These are phyloP conservation scores for Wickerhamomyces hampshirensis DNA, from an alignment of 805 yeast species.

Conservation along the genomic window DNA sequence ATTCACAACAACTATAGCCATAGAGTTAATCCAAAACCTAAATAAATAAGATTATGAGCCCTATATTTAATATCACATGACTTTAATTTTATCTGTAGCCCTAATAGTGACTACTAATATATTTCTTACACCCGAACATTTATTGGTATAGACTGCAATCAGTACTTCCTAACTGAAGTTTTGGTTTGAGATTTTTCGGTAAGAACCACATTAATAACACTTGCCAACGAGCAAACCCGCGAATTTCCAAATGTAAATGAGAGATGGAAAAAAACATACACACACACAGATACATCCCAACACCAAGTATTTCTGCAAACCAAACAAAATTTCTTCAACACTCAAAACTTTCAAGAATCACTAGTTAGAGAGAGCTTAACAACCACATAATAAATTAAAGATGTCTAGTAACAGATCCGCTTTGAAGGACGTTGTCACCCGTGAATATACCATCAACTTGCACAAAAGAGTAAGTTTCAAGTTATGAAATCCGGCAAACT, in stretches of 20 bases:
- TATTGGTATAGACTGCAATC: not conserved
- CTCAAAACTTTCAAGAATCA: slow-evolving; percentile 1
- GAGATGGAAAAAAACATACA: too few relatives aligned
- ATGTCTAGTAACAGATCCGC: slow-evolving; percentile 62
- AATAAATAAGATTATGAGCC: not conserved
- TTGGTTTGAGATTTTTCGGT: too few relatives aligned
- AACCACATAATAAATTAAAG: slow-evolving; percentile 10
- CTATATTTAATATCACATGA: not conserved
- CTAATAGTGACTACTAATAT: too few relatives aligned
- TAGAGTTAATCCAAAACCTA: too few relatives aligned
- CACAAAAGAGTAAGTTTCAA: slow-evolving; percentile 89
- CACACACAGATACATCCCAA: slow-evolving; percentile 1
- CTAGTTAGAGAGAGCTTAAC: slow-evolving; percentile 2
- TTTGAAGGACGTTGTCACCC: slow-evolving; percentile 98
- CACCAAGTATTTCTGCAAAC: not conserved
- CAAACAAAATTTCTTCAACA: not conserved
- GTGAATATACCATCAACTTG: slow-evolving; percentile 99
- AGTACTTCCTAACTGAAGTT: too few relatives aligned
- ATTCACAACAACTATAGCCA: slow-evolving; percentile 9
- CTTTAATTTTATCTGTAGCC: not conserved
- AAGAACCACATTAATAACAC: not conserved
- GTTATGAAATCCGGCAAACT: too few relatives aligned
- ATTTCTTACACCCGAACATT: not conserved
- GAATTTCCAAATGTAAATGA: slow-evolving; percentile 1
- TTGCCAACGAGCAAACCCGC: not conserved